Conservation (phyloP, 257 asterid genomes). For the Petunia secreta region DNA sequence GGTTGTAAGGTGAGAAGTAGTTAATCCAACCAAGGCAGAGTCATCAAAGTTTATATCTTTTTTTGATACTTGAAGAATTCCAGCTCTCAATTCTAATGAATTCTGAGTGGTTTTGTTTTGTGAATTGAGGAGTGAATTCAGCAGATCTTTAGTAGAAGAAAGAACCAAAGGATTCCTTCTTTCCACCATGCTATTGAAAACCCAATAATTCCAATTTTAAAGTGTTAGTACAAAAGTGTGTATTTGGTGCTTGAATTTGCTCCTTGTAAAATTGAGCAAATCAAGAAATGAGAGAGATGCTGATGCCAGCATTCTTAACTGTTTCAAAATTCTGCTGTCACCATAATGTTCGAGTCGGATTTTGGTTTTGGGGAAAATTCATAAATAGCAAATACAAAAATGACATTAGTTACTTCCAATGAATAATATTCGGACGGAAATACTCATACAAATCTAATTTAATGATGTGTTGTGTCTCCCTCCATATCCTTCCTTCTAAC, state of each 20-base stretch:
- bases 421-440: too few species aligned
- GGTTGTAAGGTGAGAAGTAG: constrained; percentile 65
- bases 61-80: constrained; percentile 55
- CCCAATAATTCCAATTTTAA: constrained; percentile 24
- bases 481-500: too few species aligned
- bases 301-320: neutral
- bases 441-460: too few species aligned
- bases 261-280: constrained; percentile 21
- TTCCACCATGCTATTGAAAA: constrained; percentile 60
- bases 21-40: constrained; percentile 72
- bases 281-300: constrained; percentile 12
- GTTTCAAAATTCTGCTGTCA: constrained; percentile 5
- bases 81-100: constrained; percentile 57
- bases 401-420: too few species aligned
- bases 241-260: neutral
- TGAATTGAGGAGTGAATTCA: constrained; percentile 55
- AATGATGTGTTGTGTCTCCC: too few species aligned
- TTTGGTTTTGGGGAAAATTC: neutral
- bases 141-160: constrained; percentile 74
- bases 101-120: constrained; percentile 28
- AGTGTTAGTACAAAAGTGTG: neutral
- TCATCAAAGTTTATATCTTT: constrained; percentile 46
- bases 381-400: too few species aligned
- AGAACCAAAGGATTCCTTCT: constrained; percentile 83
- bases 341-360: neutral